Conservation (phyloP, 352 stramenopile species). For the Phytophthora pistaciae region DNA sequence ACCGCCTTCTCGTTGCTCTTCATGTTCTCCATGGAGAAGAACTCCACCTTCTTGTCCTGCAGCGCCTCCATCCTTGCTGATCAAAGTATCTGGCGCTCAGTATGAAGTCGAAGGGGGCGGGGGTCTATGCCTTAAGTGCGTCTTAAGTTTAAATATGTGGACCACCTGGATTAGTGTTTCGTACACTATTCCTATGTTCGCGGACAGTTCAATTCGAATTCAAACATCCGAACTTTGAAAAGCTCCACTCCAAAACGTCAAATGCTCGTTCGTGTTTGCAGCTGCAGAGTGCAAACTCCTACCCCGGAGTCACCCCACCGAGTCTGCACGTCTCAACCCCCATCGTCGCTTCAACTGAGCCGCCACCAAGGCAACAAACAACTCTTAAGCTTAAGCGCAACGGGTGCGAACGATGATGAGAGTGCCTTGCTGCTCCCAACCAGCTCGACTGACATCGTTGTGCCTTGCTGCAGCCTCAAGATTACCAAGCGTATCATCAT, state of each 20-base stretch:
- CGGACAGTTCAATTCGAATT: constrained; percentile 30
- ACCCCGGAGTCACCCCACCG: constrained; percentile 15
- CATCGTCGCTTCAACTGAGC: not conserved
- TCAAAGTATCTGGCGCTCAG: constrained; percentile 5
- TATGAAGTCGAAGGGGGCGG: not conserved
- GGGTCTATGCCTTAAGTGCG: not conserved
- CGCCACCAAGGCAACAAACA: not conserved
- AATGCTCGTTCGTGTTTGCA: constrained; percentile 2
- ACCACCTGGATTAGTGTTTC: not conserved
- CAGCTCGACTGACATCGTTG: not conserved
- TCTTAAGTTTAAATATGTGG: not conserved
- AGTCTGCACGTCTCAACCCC: not conserved
- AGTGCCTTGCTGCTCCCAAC: not conserved
- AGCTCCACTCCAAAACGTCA: not conserved
- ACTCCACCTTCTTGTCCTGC: constrained; percentile 81
- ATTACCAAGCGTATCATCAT: not conserved
- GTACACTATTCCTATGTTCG: not conserved
- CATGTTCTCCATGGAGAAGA: constrained; percentile 91
- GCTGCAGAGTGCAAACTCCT: constrained; percentile 39
- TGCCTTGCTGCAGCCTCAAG: not conserved
- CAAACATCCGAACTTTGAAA: constrained; percentile 40
- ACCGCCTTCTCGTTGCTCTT: constrained; percentile 82
- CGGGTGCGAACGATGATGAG: not conserved
- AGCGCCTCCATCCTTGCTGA: constrained; percentile 58
- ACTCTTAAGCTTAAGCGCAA: not conserved